Evolutionary conservation across 2,329 filamentous ascomycete genomes (phyloP).

Genomic region (Rasamsonia emersonii): DNA sequence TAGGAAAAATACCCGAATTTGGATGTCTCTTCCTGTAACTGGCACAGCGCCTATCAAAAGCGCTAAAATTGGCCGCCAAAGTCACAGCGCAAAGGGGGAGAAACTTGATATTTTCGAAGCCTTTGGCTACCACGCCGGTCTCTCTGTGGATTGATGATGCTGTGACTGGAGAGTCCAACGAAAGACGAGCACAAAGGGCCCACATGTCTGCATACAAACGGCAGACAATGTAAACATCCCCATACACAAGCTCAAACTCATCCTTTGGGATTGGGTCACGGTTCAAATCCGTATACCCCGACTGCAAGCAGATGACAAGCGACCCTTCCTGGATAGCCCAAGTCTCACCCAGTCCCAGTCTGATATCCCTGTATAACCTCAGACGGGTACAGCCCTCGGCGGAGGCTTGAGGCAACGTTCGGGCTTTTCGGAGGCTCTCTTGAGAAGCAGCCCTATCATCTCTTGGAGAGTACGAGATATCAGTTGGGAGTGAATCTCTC

Average conservation of each 20-base stretch:
- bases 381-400: constrained; percentile 14
- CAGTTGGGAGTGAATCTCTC: too few relatives aligned
- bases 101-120: constrained; percentile 16
- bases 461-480: constrained; percentile 1
- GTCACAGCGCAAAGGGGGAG: constrained; percentile 26
- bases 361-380: constrained; percentile 18
- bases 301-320: constrained; percentile 19
- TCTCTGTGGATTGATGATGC: constrained; percentile 1
- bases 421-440: constrained; percentile 4
- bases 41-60: constrained; percentile 16
- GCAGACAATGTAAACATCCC: constrained; percentile 23
- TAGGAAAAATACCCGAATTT: constrained; percentile 10
- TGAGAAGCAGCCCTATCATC: constrained; percentile 1
- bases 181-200: constrained; percentile 23
- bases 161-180: constrained; percentile 10
- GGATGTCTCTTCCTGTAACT: constrained; percentile 3
- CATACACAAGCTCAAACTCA: constrained; percentile 19
- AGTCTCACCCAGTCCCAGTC: constrained; percentile 13
- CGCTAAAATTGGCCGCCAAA: constrained; percentile 21
- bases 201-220: constrained; percentile 25
- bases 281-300: constrained; percentile 14
- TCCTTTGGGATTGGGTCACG: constrained; percentile 13
- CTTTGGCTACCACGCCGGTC: constrained; percentile 1
- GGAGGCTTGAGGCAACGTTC: constrained; percentile 12
- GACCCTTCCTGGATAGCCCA: constrained; percentile 24